Evolutionary conservation across 495 filamentous ascomycete species (phyloP).

Genomic region (Tuber indicum): DNA sequence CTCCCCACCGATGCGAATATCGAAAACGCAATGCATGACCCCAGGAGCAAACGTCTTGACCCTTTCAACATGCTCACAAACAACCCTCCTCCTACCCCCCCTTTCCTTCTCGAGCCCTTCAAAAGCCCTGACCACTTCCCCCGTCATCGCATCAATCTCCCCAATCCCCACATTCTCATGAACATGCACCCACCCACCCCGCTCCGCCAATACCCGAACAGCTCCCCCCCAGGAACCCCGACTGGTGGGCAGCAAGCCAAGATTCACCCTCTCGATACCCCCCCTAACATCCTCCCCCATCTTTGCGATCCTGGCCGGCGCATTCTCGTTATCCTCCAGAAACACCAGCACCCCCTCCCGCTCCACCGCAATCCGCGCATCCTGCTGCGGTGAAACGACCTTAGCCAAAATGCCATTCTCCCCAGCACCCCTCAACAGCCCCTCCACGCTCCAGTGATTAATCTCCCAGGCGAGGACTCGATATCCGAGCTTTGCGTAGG

Average conservation of each 20-base stretch:
- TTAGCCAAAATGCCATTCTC: constrained; percentile 59
- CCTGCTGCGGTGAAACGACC: constrained; percentile 46
- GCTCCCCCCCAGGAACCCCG: constrained; percentile 58
- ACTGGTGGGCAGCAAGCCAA: constrained; percentile 71
- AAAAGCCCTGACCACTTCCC: constrained; percentile 17
- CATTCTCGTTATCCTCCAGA: constrained; percentile 60
- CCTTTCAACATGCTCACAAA: constrained; percentile 63
- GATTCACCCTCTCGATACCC: constrained; percentile 63
- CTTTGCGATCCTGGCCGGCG: constrained; percentile 47
- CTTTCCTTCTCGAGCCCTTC: constrained; percentile 10
- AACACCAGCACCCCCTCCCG: constrained; percentile 56
- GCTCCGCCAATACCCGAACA: constrained; percentile 48
- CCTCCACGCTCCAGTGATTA: constrained; percentile 83
- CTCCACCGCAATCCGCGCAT: constrained; percentile 27
- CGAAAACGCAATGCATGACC: constrained; percentile 81
- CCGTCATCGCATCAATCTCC: constrained; percentile 45
- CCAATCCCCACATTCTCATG: constrained; percentile 75
- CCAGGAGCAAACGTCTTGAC: constrained; percentile 93
- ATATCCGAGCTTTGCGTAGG: constrained; percentile 65
- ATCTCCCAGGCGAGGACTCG: constrained; percentile 81
- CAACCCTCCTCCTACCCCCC: constrained; percentile 35
- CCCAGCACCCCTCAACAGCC: constrained; percentile 60
- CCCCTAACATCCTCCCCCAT: constrained; percentile 36
- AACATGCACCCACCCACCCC: constrained; percentile 66
- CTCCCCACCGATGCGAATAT: constrained; percentile 53